Evolutionary conservation across 306 rosid genomes (phyloP).

Genomic region (Acacia melanoxylon): DNA sequence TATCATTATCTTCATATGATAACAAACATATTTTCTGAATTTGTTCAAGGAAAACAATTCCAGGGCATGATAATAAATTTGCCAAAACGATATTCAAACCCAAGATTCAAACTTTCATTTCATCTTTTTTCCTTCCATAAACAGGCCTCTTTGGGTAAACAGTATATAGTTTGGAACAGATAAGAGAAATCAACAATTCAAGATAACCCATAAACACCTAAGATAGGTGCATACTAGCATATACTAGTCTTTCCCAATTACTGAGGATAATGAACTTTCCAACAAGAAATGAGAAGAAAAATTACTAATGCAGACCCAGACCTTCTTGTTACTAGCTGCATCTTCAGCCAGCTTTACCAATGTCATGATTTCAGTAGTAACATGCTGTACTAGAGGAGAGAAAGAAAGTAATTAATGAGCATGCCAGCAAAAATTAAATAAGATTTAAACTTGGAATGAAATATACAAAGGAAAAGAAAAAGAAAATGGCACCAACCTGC

Average conservation of each 20-base stretch:
- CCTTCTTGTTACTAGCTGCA: slow-evolving; percentile 92
- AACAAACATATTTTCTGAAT: not conserved
- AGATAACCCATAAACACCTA: not conserved
- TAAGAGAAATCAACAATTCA: not conserved
- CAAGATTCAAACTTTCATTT: not conserved
- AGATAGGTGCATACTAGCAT: not conserved
- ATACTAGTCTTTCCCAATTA: not conserved
- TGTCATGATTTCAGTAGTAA: slow-evolving; percentile 81
- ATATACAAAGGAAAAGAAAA: not conserved
- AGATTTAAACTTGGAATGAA: not conserved
- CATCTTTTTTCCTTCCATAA: not conserved
- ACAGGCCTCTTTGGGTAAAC: not conserved
- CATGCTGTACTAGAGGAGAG: slow-evolving; percentile 65
- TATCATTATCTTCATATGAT: slow-evolving; percentile 3
- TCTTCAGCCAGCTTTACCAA: slow-evolving; percentile 92
- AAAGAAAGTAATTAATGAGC: slow-evolving; percentile 11
- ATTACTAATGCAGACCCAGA: slow-evolving; percentile 16
- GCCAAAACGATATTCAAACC: not conserved
- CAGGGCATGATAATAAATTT: not conserved
- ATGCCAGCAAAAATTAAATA: slow-evolving; percentile 16
- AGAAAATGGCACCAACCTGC: slow-evolving; percentile 54
- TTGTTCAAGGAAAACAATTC: not conserved
- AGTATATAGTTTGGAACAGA: not conserved
- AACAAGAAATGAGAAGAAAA: not conserved
- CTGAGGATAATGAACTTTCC: not conserved